phyloP scores from a whole-genome alignment of 371 early-diverging fungal species.

The Rozella allomycis region DNA sequence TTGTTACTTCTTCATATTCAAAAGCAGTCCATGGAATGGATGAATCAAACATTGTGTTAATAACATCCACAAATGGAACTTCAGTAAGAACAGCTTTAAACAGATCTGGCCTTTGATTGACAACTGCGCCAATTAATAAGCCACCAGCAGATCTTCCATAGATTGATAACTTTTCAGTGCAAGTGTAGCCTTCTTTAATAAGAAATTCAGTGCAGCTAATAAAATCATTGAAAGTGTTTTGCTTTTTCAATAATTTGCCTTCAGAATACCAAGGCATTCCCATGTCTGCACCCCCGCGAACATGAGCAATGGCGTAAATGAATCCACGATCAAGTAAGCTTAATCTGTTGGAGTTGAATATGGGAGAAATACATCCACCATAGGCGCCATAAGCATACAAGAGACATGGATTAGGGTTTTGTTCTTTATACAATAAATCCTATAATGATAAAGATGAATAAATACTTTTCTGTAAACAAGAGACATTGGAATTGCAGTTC shows the following conservation, averaged over 20 bases:
- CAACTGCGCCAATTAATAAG: constrained; percentile 24
- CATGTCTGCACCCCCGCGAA: constrained; percentile 36
- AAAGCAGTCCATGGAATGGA: constrained; percentile 28
- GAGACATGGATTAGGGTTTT: constrained; percentile 16
- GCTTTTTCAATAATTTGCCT: constrained; percentile 31
- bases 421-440: not conserved
- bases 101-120: constrained; percentile 33
- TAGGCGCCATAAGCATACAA: constrained; percentile 35
- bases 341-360: constrained; percentile 21
- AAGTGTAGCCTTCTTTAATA: constrained; percentile 32
- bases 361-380: constrained; percentile 24
- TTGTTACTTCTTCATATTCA: constrained; percentile 11
- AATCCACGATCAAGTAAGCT: constrained; percentile 34
- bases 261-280: constrained; percentile 35
- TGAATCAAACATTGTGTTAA: constrained; percentile 31
- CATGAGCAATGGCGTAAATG: constrained; percentile 37
- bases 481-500: constrained; percentile 30
- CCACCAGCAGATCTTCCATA: constrained; percentile 40
- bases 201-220: constrained; percentile 22
- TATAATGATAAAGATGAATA: constrained; percentile 9
- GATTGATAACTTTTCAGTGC: constrained; percentile 19
- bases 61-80: constrained; percentile 27
- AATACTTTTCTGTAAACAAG: constrained; percentile 20
- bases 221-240: constrained; percentile 35
- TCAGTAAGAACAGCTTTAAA: constrained; percentile 29